These are phyloP conservation scores for Lasiosphaeris hirsuta DNA, from an alignment of 495 filamentous ascomycete genomes.

Conservation along the genomic window DNA sequence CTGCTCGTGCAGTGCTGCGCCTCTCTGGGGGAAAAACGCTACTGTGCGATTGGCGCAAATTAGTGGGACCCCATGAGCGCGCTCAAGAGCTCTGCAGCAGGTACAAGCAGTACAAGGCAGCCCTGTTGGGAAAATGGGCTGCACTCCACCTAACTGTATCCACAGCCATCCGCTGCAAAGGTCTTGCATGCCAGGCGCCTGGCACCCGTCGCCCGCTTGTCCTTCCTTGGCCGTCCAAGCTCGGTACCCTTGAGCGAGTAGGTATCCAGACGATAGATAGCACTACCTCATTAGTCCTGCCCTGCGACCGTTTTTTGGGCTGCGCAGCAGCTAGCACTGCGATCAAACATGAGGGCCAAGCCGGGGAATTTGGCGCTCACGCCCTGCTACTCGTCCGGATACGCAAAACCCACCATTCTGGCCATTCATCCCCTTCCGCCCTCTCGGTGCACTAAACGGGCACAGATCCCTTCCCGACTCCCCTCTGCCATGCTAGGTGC, in stretches of 20 bases:
- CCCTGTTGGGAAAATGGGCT: background rate
- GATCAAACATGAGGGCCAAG: background rate
- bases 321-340: background rate
- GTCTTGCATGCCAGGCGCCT: conserved; percentile 3
- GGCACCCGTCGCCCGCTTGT: background rate
- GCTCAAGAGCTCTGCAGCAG: background rate
- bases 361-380: conserved; percentile 2
- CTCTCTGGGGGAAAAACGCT: too few species aligned
- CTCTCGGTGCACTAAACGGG: conserved; percentile 6
- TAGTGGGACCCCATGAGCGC: too few species aligned
- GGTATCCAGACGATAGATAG: too few species aligned
- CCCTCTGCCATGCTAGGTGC: background rate
- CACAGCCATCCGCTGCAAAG: background rate
- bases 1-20: too few species aligned
- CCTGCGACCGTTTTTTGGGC: background rate
- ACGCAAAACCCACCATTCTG: conserved; percentile 3
- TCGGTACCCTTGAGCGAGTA: too few species aligned
- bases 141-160: background rate
- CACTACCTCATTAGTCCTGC: background rate
- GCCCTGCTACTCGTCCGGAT: conserved; percentile 6
- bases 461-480: too few species aligned
- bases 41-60: too few species aligned
- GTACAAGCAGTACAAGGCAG: conserved; percentile 1
- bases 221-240: background rate
- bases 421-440: background rate